These are phyloP conservation scores for Tetradesmus lagerheimii DNA, from an alignment of 139 green algal genomes.

Conservation along the genomic window DNA sequence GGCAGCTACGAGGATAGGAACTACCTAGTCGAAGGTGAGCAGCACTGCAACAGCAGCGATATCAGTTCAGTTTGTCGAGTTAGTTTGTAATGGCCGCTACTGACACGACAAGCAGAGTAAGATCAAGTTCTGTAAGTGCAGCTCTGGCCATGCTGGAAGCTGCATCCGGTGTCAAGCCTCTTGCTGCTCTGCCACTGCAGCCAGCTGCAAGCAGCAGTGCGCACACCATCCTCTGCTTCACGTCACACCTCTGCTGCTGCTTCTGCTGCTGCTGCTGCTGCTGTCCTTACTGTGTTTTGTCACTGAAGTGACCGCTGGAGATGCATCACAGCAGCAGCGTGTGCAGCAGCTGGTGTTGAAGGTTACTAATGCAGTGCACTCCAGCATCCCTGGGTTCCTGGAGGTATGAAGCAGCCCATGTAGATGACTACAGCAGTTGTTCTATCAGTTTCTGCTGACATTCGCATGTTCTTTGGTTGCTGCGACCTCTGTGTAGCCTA, in stretches of 20 bases:
- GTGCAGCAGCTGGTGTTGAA: slow-evolving; percentile 3
- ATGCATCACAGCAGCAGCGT: background rate
- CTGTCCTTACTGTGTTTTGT: background rate
- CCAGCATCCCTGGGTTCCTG: slow-evolving; percentile 29
- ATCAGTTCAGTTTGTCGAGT: no score
- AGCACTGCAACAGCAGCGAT: background rate
- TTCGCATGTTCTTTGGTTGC: no score
- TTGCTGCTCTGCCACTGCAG: background rate
- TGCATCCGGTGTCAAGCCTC: no score
- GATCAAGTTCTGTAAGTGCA: no score
- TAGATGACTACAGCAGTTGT: background rate
- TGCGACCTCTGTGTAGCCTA: no score
- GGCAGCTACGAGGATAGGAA: slow-evolving; percentile 44
- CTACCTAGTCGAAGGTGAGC: background rate
- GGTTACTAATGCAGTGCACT: slow-evolving; percentile 7
- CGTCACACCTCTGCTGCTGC: background rate
- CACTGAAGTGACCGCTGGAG: background rate
- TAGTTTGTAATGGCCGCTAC: no score
- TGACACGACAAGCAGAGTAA: no score
- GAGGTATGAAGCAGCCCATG: background rate
- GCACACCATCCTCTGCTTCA: no score
- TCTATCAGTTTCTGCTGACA: no score
- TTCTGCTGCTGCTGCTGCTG: background rate
- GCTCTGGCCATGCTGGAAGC: no score
- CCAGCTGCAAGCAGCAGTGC: background rate